Base-by-base conservation (phyloP, 1,139 yeast species). In the Pichia sp. region DNA sequence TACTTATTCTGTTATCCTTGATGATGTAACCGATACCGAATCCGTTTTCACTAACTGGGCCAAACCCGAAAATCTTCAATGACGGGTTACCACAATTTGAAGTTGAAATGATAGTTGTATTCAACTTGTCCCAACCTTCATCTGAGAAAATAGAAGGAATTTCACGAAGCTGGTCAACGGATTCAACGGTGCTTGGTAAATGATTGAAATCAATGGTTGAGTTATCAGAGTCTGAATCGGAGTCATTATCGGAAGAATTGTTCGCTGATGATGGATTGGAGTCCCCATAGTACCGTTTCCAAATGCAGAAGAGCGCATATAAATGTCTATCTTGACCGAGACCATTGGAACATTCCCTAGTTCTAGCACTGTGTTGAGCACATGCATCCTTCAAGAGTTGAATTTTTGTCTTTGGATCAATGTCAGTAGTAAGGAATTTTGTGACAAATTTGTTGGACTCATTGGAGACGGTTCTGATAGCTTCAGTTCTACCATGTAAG, bases 1-100 rank as follows among this genome's bases (percentile, higher is more conserved):
- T 75, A 3, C 94, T 80, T 37, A 87, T 75, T 5, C 91, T 78
- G 52, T 84, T 86, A 40, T 76, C 86, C 57, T 87, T 85, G 52
- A 87, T 81, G 50, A 87, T 86, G 58, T 87, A 87, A 3, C 95
- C 96, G 34, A 87, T 71, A 20, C 96, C 96, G 62, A 83, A 87
- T 13, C 96, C 96, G 51, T 82, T 86, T 17, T 93, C 78, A 23
- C 86, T 73, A 6, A 84, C 88, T 3, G 96, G 96, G 5, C 96
- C 96, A 61, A 87, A 87, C 0, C 96, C 96, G 62, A 87, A 87
- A 43, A 82, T 70, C 49, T 88, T 73, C 45, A 87, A 67, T 2
- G 95, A 75, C 6, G 96, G 94, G 56, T 87, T 87, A 38, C 96
- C 96, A 58, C 85, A 77, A 63, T 72, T 63, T 53, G 86, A 68